phyloP scores from a whole-genome alignment of 768 basidiomycete species.

The Leucocoprinus sp. region DNA sequence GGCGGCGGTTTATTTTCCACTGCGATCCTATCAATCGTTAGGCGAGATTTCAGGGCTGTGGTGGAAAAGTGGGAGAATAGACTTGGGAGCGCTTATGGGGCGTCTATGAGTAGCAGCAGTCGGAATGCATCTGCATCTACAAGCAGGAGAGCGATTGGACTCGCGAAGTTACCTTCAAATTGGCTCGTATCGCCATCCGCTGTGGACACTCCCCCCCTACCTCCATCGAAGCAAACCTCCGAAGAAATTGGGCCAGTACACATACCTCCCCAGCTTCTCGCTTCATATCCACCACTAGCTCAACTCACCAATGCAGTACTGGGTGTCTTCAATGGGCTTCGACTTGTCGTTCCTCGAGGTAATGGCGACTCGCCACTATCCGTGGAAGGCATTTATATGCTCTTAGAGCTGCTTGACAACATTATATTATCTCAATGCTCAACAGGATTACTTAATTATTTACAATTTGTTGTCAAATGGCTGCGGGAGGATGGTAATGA shows the following conservation, averaged over 20 bases:
- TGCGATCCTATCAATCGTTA: conserved; percentile 53
- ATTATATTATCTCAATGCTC: conserved; percentile 14
- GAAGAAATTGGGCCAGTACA: conserved; percentile 33
- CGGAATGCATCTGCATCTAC: conserved; percentile 12
- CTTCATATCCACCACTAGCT: conserved; percentile 72
- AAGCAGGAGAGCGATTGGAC: conserved; percentile 1
- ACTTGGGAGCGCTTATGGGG: conserved; percentile 19
- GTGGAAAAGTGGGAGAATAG: conserved; percentile 28
- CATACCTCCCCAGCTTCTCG: conserved; percentile 62
- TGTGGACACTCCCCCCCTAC: conserved; percentile 21
- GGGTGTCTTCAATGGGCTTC: conserved; percentile 68
- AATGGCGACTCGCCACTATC: conserved; percentile 21
- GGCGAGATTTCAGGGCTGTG: conserved; percentile 40
- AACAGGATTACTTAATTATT: neutral
- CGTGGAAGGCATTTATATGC: conserved; percentile 24
- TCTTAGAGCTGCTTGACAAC: conserved; percentile 42
- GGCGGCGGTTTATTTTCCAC: conserved; percentile 39
- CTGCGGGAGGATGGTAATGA: neutral
- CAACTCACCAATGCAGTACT: conserved; percentile 65
- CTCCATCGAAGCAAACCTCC: conserved; percentile 16
- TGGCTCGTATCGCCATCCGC: conserved; percentile 39
- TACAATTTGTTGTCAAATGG: neutral
- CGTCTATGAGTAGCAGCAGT: conserved; percentile 10
- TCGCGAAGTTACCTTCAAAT: conserved; percentile 31
- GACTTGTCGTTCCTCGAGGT: conserved; percentile 66